Evolutionary conservation across 768 basidiomycete genomes (phyloP), one percentile per base, ranked within the genome.

Genomic region (Trametes meyenii): DNA sequence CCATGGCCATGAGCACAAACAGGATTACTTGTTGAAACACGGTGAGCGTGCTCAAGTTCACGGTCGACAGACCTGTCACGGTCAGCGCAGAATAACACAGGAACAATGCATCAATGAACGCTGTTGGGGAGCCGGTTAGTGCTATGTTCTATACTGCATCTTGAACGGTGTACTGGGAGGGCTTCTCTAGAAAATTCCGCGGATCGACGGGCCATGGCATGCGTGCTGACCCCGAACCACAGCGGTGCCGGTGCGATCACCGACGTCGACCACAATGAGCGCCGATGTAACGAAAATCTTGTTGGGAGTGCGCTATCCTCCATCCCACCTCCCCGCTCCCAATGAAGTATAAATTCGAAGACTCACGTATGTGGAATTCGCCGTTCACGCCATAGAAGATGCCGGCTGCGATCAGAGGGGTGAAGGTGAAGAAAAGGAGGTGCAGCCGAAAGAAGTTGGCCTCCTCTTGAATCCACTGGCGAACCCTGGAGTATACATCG

Each of bases 311-410:
- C 8, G 1, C 5, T 7, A 3, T 5, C 14, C 6, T 29, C 40
- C 26, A 6, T 33, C 42, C 40, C 16, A 29, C 1, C 7, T n/a
- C 42, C 35, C 21, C 19, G 21, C 2, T 2, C 16, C 13, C 0
- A 21, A 1, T 11, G 11, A 39, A 2, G 21, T 29, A 21, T 10
- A 21, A 13, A 38, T 33, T 14, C 29, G 21, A 35, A 43, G 29
- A 66, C 69, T 65, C 54, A 67, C 67, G 48, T 35, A 70, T 67
- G 39, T 71, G 72, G 60, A 76, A 83, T 16, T 73, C 75, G 0
- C 83, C 88, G 73, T 89, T 89, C 39, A 74, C 81, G 1, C 76
- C 87, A 67, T 84, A 91, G 74, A 90, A 86, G 35, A 93, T 83
- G 4, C 75, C 85, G 13, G 84, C 82, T 26, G 79, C 73, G 50